Conservation (phyloP, 2,329 filamentous ascomycete species). For the Cadophora sp. region DNA sequence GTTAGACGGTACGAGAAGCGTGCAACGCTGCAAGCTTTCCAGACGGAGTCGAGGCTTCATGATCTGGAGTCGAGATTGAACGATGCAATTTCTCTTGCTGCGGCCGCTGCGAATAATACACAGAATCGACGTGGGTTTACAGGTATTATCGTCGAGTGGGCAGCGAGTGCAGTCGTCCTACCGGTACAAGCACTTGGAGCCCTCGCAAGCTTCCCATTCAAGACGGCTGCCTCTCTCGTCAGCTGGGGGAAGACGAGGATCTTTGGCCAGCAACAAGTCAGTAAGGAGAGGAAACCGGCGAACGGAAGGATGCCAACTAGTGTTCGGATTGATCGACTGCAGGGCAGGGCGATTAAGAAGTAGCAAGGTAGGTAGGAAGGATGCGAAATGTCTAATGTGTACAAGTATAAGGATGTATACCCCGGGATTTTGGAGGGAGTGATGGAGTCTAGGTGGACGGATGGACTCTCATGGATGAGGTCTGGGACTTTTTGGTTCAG, state of each 20-base stretch:
- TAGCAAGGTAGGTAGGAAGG: conserved; percentile 18
- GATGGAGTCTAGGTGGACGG: conserved; percentile 24
- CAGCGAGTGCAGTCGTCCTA: conserved; percentile 37
- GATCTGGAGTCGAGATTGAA: conserved; percentile 74
- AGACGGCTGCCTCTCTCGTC: conserved; percentile 31
- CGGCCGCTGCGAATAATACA: conserved; percentile 65
- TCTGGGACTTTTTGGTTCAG: not conserved
- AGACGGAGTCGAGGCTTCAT: conserved; percentile 77
- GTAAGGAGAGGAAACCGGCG: conserved; percentile 26
- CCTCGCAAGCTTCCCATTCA: conserved; percentile 40
- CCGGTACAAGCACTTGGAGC: conserved; percentile 40
- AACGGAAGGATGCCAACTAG: conserved; percentile 31
- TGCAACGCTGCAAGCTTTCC: conserved; percentile 73
- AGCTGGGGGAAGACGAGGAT: conserved; percentile 35
- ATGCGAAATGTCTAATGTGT: conserved; percentile 20
- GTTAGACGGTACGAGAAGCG: conserved; percentile 93
- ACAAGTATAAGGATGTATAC: conserved; percentile 13
- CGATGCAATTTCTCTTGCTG: conserved; percentile 82
- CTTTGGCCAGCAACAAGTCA: conserved; percentile 21
- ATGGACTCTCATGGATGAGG: not conserved
- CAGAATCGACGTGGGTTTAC: conserved; percentile 35
- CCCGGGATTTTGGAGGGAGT: conserved; percentile 18
- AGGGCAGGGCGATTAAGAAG: conserved; percentile 33
- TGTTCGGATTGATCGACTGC: conserved; percentile 18
- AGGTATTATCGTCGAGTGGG: conserved; percentile 41